These are phyloP conservation scores for Discostella stelligeroides DNA, from an alignment of 108 stramenopile species.

Conservation along the genomic window DNA sequence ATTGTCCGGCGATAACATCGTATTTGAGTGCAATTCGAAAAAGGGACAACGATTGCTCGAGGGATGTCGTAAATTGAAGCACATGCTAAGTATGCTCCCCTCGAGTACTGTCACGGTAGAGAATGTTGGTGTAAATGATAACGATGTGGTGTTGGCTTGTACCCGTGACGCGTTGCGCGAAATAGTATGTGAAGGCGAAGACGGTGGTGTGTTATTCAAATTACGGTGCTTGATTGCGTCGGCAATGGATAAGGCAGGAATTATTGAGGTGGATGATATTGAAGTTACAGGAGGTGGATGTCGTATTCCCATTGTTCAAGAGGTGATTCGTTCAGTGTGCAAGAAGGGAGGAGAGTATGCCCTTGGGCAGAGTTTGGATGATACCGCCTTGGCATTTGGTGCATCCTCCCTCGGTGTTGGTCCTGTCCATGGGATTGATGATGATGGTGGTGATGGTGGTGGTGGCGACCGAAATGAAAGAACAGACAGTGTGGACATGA, in stretches of 20 bases:
- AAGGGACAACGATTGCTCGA: conserved; percentile 53
- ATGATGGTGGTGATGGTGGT: background rate
- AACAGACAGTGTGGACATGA: background rate
- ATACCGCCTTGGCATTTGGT: conserved; percentile 61
- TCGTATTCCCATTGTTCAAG: conserved; percentile 62
- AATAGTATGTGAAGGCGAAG: conserved; percentile 33
- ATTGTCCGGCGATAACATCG: background rate
- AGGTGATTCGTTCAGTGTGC: conserved; percentile 33
- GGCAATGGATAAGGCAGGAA: conserved; percentile 29
- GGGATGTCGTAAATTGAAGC: conserved; percentile 55
- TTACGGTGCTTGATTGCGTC: conserved; percentile 35
- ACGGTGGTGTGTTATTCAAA: background rate
- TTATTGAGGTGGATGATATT: conserved; percentile 15
- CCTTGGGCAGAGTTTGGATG: conserved; percentile 57
- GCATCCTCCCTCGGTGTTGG: conserved; percentile 33
- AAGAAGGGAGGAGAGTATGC: conserved; percentile 28
- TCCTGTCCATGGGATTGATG: background rate
- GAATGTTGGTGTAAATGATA: conserved; percentile 45
- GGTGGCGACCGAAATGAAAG: too few species aligned
- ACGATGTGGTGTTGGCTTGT: conserved; percentile 39
- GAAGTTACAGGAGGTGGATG: conserved; percentile 63
- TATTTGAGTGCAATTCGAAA: conserved; percentile 38
- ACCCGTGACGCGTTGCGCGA: conserved; percentile 36
- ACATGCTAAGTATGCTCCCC: conserved; percentile 56
- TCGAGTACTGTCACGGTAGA: conserved; percentile 54